phyloP scores from a whole-genome alignment of 306 rosid genomes.

The Cicer arietinum region DNA sequence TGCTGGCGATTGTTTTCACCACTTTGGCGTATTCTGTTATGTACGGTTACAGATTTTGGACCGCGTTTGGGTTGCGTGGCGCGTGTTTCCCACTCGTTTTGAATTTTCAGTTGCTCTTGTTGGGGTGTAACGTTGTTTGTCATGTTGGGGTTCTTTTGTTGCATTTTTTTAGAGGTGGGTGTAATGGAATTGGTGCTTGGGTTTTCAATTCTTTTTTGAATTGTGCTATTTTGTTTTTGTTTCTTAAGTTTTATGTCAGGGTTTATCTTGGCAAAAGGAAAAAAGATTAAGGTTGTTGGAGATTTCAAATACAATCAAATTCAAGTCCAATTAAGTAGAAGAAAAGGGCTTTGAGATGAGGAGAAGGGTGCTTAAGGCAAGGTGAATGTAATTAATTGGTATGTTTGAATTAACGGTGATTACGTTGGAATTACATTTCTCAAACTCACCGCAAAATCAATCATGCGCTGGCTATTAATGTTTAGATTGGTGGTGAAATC shows the following conservation, averaged over 20 bases:
- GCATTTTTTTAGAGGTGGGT: slow-evolving; percentile 74
- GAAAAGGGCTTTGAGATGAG: neutral
- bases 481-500: too few species aligned
- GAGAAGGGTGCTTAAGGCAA: too few species aligned
- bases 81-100: slow-evolving; percentile 67
- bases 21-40: slow-evolving; percentile 64
- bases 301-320: slow-evolving; percentile 1
- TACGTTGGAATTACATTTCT: too few species aligned
- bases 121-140: slow-evolving; percentile 70
- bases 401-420: too few species aligned
- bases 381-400: too few species aligned
- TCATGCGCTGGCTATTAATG: too few species aligned
- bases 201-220: slow-evolving; percentile 71
- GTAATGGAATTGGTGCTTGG: slow-evolving; percentile 93
- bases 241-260: slow-evolving; percentile 67
- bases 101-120: slow-evolving; percentile 63
- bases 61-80: slow-evolving; percentile 61
- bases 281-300: slow-evolving; percentile 9
- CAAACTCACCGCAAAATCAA: too few species aligned
- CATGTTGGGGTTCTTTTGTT: slow-evolving; percentile 76
- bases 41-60: slow-evolving; percentile 79
- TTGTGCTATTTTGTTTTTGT: slow-evolving; percentile 58
- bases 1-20: slow-evolving; percentile 73
- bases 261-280: slow-evolving; percentile 46
- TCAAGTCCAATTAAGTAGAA: slow-evolving; percentile 31